Evolutionary conservation across 148 eudicot genomes (phyloP).

Genomic region (Hydrangea macrophylla): DNA sequence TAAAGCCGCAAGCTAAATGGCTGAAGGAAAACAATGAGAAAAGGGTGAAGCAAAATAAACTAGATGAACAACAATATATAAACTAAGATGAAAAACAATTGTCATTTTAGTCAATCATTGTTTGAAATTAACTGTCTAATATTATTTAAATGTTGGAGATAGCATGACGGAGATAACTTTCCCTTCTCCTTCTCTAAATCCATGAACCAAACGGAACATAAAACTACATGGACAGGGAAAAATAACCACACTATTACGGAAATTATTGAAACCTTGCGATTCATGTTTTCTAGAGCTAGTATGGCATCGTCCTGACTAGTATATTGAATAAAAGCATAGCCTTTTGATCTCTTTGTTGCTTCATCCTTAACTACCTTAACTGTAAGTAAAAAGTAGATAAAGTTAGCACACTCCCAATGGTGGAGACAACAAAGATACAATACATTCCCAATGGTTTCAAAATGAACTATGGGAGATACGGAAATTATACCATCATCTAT

Average conservation of each 20-base stretch:
- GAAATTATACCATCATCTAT: conserved; percentile 38
- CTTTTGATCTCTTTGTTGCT: conserved; percentile 38
- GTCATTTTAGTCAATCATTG: too few species aligned
- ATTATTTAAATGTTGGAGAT: too few species aligned
- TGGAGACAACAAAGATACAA: neutral
- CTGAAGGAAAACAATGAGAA: too few species aligned
- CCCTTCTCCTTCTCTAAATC: too few species aligned
- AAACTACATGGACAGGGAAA: neutral
- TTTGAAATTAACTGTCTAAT: too few species aligned
- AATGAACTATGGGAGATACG: neutral
- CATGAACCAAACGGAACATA: too few species aligned
- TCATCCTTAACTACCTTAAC: conserved; percentile 36
- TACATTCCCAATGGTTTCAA: neutral
- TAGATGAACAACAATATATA: too few species aligned
- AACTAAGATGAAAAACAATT: too few species aligned
- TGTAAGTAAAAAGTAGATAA: conserved; percentile 11
- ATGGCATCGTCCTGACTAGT: conserved; percentile 44
- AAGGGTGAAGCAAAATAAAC: too few species aligned
- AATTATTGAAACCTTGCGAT: conserved; percentile 30
- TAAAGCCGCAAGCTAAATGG: too few species aligned
- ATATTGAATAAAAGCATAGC: conserved; percentile 47
- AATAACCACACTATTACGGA: too few species aligned
- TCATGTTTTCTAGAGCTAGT: conserved; percentile 48
- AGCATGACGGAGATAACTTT: too few species aligned
- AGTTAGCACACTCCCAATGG: neutral